Percentiles rank a stretch among this genome's conserved stretches.
Evolutionary conservation across 352 stramenopile genomes (phyloP).

Genomic region (Globisporangium lucens): DNA sequence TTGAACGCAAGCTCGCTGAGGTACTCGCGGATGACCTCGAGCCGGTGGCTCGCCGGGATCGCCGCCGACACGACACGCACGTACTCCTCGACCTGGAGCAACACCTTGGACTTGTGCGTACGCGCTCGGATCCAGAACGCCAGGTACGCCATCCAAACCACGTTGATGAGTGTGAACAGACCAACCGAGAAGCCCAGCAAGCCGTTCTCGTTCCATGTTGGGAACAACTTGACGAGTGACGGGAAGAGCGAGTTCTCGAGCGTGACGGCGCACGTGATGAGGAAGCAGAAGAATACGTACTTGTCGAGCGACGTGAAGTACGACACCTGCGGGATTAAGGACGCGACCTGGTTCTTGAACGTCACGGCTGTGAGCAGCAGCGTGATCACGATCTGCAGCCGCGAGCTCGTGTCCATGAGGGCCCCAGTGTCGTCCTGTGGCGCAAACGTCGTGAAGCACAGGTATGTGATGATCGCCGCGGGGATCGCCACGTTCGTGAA

Average conservation of each 20-base stretch:
- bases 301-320: constrained; percentile 43
- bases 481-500: constrained; percentile 42
- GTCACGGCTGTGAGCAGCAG: constrained; percentile 60
- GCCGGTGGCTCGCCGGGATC: constrained; percentile 16
- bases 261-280: constrained; percentile 45
- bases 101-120: constrained; percentile 6
- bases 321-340: constrained; percentile 50
- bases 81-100: constrained; percentile 23
- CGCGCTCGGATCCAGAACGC: constrained; percentile 19
- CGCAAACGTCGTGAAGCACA: constrained; percentile 15
- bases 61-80: constrained; percentile 17
- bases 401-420: constrained; percentile 33
- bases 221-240: constrained; percentile 18
- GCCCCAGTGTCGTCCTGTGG: neutral
- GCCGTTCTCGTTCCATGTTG: constrained; percentile 6
- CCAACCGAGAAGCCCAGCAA: constrained; percentile 21
- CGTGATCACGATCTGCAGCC: constrained; percentile 53
- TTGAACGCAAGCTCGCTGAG: constrained; percentile 12
- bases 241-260: constrained; percentile 57
- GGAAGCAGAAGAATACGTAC: constrained; percentile 59
- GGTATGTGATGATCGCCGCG: constrained; percentile 18
- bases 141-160: constrained; percentile 22
- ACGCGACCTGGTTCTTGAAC: constrained; percentile 59
- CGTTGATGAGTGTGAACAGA: constrained; percentile 27
- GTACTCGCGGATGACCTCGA: constrained; percentile 18